Base-by-base conservation (phyloP, 345 rosid genomes). In the Hypericum androsaemum region DNA sequence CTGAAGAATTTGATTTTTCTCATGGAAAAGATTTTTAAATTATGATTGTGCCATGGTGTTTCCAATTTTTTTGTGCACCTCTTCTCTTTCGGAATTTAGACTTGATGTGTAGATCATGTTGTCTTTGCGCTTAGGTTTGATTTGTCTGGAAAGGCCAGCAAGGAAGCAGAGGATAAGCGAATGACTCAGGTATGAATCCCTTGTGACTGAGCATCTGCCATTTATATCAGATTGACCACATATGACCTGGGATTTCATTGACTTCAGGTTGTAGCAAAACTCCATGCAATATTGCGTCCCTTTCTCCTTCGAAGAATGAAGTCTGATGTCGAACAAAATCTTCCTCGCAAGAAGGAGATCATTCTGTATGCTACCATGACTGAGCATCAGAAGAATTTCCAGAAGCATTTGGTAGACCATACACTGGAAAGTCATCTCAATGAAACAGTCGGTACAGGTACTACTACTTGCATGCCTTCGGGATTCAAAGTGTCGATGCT, bases 221-320 rank as follows among this genome's bases (percentile, higher is more conserved):
- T 63, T 47, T 41, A 13, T 38, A 64, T 6, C 5, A 47, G 47
- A 64, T 53, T 35, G 12, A 13, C 41, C 22, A 47, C 42, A 56
- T 54, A 59, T 43, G 14, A 44, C 8, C 22, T 55, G 7, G 56
- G 58, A 44, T 68, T 44, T 39, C 6, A 41, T 76, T 53, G 56
- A 47, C 15, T 64, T 41, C 74, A 92, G 98, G 86, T 87, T 61
- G 90, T 92, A 32, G 80, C 84, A 8, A 92, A 92, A 72, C 96
- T 92, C 46, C 98, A 92, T 74, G 80, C 76, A 54, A 92, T 92
- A 56, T 68, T 92, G 61, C 95, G 95, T 10, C 98, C 98, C 7
- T 92, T 92, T 74, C 89, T 92, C 66, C 90, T 92, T 43, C 81
- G 97, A 50, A 75, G 98, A 69, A 67, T 92, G 95, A 92, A 92